These are phyloP conservation scores for Epichloe baconii DNA, from an alignment of 2,329 filamentous ascomycete species.

Conservation along the genomic window DNA sequence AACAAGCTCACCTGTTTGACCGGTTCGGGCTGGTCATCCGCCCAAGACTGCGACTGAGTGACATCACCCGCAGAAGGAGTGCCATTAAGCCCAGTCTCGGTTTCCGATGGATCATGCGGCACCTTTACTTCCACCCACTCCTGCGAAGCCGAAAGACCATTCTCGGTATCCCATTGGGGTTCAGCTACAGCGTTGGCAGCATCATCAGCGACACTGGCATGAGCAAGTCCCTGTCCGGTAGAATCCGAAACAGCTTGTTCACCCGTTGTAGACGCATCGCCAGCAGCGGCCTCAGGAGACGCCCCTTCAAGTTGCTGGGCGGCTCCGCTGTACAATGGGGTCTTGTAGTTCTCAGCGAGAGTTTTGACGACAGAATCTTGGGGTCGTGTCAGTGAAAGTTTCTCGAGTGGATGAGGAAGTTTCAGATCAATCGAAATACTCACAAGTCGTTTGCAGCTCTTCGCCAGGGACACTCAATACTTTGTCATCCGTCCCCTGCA, in stretches of 20 bases:
- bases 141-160: constrained; percentile 35
- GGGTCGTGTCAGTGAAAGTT: constrained; percentile 9
- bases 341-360: constrained; percentile 40
- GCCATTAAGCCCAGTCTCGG: constrained; percentile 50
- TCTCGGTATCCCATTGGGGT: constrained; percentile 48
- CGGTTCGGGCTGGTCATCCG: constrained; percentile 59
- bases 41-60: constrained; percentile 58
- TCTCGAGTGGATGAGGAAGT: not conserved
- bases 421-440: constrained; percentile 19
- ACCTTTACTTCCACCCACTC: constrained; percentile 63
- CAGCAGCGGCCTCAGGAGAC: constrained; percentile 29
- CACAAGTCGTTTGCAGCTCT: constrained; percentile 58
- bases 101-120: constrained; percentile 60
- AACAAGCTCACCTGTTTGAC: constrained; percentile 27
- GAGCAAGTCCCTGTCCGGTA: constrained; percentile 28
- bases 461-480: constrained; percentile 53
- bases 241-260: constrained; percentile 27
- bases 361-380: constrained; percentile 26
- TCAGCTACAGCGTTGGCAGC: constrained; percentile 50
- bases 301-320: constrained; percentile 17
- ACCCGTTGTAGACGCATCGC: constrained; percentile 27
- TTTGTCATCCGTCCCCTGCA: constrained; percentile 55
- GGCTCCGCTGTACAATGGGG: constrained; percentile 22
- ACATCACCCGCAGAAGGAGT: constrained; percentile 39
- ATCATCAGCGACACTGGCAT: constrained; percentile 36